phyloP scores from a whole-genome alignment of 129 eudicot species.

The Artemisia tridentata region DNA sequence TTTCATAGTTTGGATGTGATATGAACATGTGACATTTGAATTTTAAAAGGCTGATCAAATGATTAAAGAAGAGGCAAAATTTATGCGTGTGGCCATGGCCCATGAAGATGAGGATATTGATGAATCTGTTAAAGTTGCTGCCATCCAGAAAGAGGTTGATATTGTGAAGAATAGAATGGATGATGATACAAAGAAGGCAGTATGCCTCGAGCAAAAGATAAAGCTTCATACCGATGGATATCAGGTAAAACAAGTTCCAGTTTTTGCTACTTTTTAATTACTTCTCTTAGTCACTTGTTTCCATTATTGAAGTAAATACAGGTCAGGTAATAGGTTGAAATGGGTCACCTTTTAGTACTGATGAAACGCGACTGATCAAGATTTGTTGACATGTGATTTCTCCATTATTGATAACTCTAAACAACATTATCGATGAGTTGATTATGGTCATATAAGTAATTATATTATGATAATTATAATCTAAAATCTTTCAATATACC shows the following conservation, averaged over 20 bases:
- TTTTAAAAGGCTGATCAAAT: conserved; percentile 65
- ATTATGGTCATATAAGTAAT: too few relatives aligned
- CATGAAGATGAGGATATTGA: conserved; percentile 74
- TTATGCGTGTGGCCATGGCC: conserved; percentile 77
- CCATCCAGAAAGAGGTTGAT: conserved; percentile 83
- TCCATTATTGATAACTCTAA: too few relatives aligned
- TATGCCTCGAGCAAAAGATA: conserved; percentile 78
- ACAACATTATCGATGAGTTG: too few relatives aligned
- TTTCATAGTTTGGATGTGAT: too few relatives aligned
- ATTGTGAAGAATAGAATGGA: conserved; percentile 92
- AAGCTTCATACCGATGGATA: conserved; percentile 86
- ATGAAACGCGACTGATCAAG: neutral
- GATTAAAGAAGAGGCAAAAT: conserved; percentile 63
- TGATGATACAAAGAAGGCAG: conserved; percentile 88
- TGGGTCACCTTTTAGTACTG: neutral
- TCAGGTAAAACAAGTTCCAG: conserved; percentile 45
- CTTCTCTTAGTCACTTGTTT: neutral
- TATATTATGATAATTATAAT: too few relatives aligned
- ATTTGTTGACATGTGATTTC: too few relatives aligned
- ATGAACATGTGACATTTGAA: neutral
- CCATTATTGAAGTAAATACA: neutral
- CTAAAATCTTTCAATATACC: too few relatives aligned
- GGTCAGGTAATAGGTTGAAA: too few relatives aligned
- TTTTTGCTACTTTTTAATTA: neutral
- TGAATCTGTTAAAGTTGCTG: conserved; percentile 73